Percentiles rank a stretch among this genome's conserved stretches.
Conservation (phyloP, 805 yeast species). For the Metschnikowia lunata region DNA sequence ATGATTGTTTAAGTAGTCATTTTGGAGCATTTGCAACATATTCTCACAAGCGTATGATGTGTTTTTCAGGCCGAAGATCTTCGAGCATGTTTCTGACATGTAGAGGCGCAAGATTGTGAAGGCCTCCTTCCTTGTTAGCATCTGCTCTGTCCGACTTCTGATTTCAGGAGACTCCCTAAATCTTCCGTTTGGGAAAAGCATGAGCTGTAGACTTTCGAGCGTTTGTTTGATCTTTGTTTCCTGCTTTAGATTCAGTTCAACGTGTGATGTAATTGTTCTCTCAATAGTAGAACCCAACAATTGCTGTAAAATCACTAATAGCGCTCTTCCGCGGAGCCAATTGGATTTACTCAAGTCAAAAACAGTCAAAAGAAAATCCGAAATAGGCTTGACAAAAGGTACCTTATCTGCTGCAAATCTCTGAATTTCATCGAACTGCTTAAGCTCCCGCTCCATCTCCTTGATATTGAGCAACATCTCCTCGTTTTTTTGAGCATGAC, state of each 20-base stretch:
- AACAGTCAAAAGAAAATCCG: slow-evolving; percentile 66
- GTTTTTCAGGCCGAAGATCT: slow-evolving; percentile 65
- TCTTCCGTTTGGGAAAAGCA: slow-evolving; percentile 44
- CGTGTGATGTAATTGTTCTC: slow-evolving; percentile 49
- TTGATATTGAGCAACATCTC: slow-evolving; percentile 27
- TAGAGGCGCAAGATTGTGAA: slow-evolving; percentile 50
- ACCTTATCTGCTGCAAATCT: slow-evolving; percentile 16
- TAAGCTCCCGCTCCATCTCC: slow-evolving; percentile 54
- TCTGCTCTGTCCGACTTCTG: slow-evolving; percentile 49
- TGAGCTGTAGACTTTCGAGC: slow-evolving; percentile 19
- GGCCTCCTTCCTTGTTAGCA: slow-evolving; percentile 55
- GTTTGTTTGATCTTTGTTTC: slow-evolving; percentile 45
- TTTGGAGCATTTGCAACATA: slow-evolving; percentile 67
- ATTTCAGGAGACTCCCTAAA: slow-evolving; percentile 43
- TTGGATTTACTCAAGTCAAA: slow-evolving; percentile 63
- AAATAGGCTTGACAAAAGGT: slow-evolving; percentile 74
- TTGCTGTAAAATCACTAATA: slow-evolving; percentile 77
- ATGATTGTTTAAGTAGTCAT: slow-evolving; percentile 64
- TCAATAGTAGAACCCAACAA: slow-evolving; percentile 85
- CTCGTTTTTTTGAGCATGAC: slow-evolving; percentile 8
- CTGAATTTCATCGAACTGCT: slow-evolving; percentile 43
- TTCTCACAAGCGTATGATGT: slow-evolving; percentile 59
- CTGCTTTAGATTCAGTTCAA: slow-evolving; percentile 32
- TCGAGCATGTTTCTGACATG: slow-evolving; percentile 61
- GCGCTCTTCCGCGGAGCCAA: slow-evolving; percentile 84